Evolutionary conservation across 2,329 filamentous ascomycete genomes (phyloP), one percentile per base, ranked within the genome.

Genomic region (Colletotrichum tabaci): DNA sequence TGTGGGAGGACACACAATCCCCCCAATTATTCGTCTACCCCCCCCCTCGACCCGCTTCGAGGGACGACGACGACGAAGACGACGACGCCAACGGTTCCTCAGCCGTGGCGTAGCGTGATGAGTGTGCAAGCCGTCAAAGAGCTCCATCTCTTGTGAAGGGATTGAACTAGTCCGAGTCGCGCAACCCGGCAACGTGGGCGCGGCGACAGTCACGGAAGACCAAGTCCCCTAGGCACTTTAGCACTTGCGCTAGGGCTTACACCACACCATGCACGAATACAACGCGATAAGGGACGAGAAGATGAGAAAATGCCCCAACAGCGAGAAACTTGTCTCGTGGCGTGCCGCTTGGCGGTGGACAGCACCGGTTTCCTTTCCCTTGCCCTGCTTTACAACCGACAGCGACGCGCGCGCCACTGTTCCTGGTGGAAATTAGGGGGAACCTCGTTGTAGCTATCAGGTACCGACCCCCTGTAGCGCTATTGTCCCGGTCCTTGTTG

Each of bases 371-470:
- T 67, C 23, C 66, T 46, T 42, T 61, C 61, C 35, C 66, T 15
- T 71, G 40, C 50, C 47, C 50, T 66, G 57, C 60, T 40, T 3
- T 40, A 16, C n/a, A 42, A 44, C 38, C 52, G 53, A 49, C 52
- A 65, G 61, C 52, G 71, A 71, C 47, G 50, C 67, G 61, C 67
- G 57, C 67, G 71, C 71, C 71, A 71, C 50, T 56, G 57, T 71
- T 56, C 55, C 55, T 53, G 58, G 71, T 73, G 71, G 71, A 73
- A 73, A 73, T 73, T 73, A 61, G 53, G 44, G 58, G 21, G 30
- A 66, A 69, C 18, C 63, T 61, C 56, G 30, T 66, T 53, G 46
- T 50, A 55, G 56, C 60, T 47, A 55, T 52, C 18, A n/a, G 38
- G 49, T 50, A 23, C 30, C 35, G 35, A 38, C 35, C 26, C 58